A percentile compares a stretch with the other conserved stretches of the same genome.
Conservation (phyloP, 805 yeast genomes). For the Zygotorulaspora chibaensis region DNA sequence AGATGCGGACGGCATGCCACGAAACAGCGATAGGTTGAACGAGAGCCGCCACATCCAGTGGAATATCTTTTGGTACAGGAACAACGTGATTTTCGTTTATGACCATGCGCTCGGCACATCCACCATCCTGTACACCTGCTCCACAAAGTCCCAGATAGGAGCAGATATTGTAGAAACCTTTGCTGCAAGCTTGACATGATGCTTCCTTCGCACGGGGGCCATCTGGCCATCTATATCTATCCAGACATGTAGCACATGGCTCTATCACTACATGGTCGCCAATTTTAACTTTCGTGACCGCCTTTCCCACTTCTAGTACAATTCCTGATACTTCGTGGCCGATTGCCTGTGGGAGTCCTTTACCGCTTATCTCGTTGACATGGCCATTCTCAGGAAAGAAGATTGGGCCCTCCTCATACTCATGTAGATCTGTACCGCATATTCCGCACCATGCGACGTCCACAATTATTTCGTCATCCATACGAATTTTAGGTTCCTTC, state of each 20-base stretch:
- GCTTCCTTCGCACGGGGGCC: constrained; percentile 27
- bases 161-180: constrained; percentile 53
- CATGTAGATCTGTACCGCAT: constrained; percentile 61
- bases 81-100: constrained; percentile 39
- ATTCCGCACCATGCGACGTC: constrained; percentile 55
- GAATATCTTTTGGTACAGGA: constrained; percentile 40
- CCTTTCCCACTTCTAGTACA: constrained; percentile 43
- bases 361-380: constrained; percentile 39
- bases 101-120: constrained; percentile 47
- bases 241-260: constrained; percentile 56
- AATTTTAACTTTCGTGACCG: constrained; percentile 40
- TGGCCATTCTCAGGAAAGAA: constrained; percentile 45
- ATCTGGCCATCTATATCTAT: constrained; percentile 40
- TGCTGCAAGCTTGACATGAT: constrained; percentile 47
- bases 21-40: constrained; percentile 55
- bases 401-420: constrained; percentile 55
- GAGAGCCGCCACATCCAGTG: constrained; percentile 53
- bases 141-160: constrained; percentile 47
- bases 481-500: constrained; percentile 35
- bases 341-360: constrained; percentile 42
- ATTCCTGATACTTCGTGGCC: constrained; percentile 56
- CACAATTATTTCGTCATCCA: constrained; percentile 41
- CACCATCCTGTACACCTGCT: constrained; percentile 55
- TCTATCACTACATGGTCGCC: constrained; percentile 64
- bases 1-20: constrained; percentile 52